Base-by-base conservation (phyloP, 176 grass and related monocot species). In the Eragrostis curvula region DNA sequence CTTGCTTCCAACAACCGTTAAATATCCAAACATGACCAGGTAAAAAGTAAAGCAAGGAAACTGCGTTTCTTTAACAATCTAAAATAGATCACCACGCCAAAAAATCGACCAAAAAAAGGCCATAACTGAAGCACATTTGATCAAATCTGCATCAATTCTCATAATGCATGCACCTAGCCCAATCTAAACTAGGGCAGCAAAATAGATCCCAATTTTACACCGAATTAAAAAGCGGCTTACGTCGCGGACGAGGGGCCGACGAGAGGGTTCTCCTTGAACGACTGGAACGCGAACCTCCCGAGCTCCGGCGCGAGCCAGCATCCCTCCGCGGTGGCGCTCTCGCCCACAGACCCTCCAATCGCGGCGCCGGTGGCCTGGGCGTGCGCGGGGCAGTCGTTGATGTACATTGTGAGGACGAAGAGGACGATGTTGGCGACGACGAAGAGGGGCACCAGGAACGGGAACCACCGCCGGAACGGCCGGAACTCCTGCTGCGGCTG, bases 201-300 rank as follows among this genome's bases (percentile, higher is more conserved):
- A 73, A 42, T 5, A 66, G 58, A 74, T 84, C 51, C 61, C 29
- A 88, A 20, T 2, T 74, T 50, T 49, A 6, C 10, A 58, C 11
- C 55, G 68, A 62, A 66, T 64, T 55, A 32, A 44, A 55, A 30
- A 76, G 69, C 59, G 51, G 12, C 78, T 85, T 86, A 99, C 96
- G 96, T 95, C 5, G 85, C 48, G 16, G 93, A 86, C 53, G 96
- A 92, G 13, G 96, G 96, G 3, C 96, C 96, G 39, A 96, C 9
- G 59, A 99, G 93, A 67, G 96, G 96, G 59, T 99, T 99, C 85
- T 99, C 89, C 73, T 81, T 89, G 68, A 90, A 83, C 27, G 96
- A 87, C 82, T 99, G 96, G 93, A 99, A 99, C 51, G 96, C 85
- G 93, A 93, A 99, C 71, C 96, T 82, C 17, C 96, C 96, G 25